Conservation (phyloP, 2,329 filamentous ascomycete genomes). For the Kalmusia sp. region DNA sequence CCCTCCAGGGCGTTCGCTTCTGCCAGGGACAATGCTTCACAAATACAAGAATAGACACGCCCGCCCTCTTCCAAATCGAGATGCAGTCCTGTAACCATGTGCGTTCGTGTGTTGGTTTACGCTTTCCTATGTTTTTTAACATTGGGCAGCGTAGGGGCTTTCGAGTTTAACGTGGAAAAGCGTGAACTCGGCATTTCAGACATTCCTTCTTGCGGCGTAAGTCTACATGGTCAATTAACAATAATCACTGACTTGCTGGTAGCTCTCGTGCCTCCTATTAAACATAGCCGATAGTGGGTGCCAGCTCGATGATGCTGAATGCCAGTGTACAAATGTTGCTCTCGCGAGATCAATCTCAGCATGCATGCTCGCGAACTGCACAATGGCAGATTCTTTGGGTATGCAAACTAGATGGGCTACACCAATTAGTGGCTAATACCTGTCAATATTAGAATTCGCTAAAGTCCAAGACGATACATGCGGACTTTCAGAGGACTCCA, state of each 20-base stretch:
- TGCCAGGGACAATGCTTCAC: too few species aligned
- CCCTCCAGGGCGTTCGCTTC: background rate
- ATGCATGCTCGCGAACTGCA: conserved; percentile 36
- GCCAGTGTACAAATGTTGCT: conserved; percentile 20
- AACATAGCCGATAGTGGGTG: conserved; percentile 22
- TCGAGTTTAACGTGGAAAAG: background rate
- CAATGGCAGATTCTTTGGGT: conserved; percentile 30
- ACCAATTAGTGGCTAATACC: background rate
- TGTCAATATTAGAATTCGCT: background rate
- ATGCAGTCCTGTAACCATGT: background rate
- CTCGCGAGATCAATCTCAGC: conserved; percentile 19
- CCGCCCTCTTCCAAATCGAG: background rate
- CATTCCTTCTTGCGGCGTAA: conserved; percentile 10
- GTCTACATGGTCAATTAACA: background rate
- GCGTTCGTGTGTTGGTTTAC: conserved; percentile 1
- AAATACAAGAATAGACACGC: background rate
- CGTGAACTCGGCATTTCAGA: conserved; percentile 2
- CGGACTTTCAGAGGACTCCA: conserved; percentile 25
- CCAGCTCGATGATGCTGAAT: conserved; percentile 19
- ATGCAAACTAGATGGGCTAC: background rate
- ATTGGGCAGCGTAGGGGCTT: background rate
- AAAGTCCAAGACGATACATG: conserved; percentile 29
- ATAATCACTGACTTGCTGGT: background rate
- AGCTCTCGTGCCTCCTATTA: background rate
- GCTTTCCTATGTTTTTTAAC: background rate